Evolutionary conservation across 768 basidiomycete species (phyloP), one percentile per base, ranked within the genome.

Genomic region (Suillus cothurnatus): DNA sequence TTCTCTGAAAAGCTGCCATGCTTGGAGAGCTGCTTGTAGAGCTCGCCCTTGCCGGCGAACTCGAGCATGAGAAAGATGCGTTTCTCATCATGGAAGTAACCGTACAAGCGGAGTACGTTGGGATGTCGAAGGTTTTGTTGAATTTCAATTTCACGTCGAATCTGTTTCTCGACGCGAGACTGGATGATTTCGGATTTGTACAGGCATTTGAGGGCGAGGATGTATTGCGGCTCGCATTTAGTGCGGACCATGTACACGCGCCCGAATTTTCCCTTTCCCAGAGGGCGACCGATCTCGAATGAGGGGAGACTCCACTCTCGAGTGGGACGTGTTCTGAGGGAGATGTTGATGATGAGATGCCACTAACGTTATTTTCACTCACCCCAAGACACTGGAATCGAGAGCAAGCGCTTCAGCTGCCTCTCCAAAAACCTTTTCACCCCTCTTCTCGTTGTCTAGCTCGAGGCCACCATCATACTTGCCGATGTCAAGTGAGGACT

Each of bases 241-340:
- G 97, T 98, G 60, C 96, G 88, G 53, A 97, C 95, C 90, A 99
- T 96, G 82, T 99, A 99, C 31, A 99, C 97, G 3, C 95, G 92
- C 1, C 97, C 97, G 71, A 99, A 99, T 81, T 99, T 99, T 55
- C 97, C 97, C 76, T 99, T 98, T n/a, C 97, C 97, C 2, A 99
- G 84, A 4, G 95, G 95, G 14, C 95, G 88, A 21, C 97, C 97
- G 72, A 99, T 97, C 68, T 97, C 94, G 71, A 99, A 97, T 62
- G 89, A 85, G 65, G 87, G 86, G 5, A 99, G 81, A 36, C 86
- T 88, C 91, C 95, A 95, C 71, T 94, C 93, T 23, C 88, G 86
- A 0, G 93, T 94, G 23, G 92, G 93, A 43, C 80, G 84, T 67
- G 81, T 82, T 63, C 91, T 92, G 57, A 59, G 34, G 53, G 49